Base-by-base conservation (phyloP, 768 basidiomycete species). In the Amanita subjunquillea region DNA sequence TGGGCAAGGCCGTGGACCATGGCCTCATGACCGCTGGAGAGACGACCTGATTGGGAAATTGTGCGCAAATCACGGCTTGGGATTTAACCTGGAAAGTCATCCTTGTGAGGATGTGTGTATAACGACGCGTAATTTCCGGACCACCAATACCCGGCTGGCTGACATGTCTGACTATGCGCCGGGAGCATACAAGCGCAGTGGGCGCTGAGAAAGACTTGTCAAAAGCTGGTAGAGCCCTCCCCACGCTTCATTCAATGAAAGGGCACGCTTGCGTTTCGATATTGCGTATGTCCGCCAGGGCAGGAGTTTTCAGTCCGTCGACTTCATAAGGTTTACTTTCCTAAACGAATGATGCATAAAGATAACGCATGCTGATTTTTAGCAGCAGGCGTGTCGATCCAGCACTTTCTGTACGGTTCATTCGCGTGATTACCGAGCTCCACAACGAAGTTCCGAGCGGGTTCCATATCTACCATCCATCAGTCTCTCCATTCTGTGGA, bases 21-120 rank as follows among this genome's bases (percentile, higher is more conserved):
- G 39, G 25, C 40, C 38, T 51, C 39, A 43, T 43, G 34, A 34
- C 42, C 40, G 36, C 10, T 13, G 12, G 41, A 30, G 30, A 30
- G 44, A 20, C 29, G 13, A 15, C 50, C 40, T 22, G 13, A 36
- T 53, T 53, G 17, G 34, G 51, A 43, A 53, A 52, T 43, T 32
- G 34, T 46, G 23, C n/a, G 40, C 30, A 53, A 53, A 53, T 15
- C 8, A 5, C 17, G 38, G 12, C 40, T 23, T 15, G 12, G 29
- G 20, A 30, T 29, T 46, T 46, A 13, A 3, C 17, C 30, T 42
- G 7, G 36, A 53, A 46, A 29, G 29, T 20, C 22, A 15, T 45
- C 30, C 20, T 32, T 49, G 39, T n/a, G 10, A 37, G 34, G 38
- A 13, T 23, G 23, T 9, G 15, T 38, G 34, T 36, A 22, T 38